Base-by-base conservation (phyloP, 305 asterid species). In the Fraxinus ornus region DNA sequence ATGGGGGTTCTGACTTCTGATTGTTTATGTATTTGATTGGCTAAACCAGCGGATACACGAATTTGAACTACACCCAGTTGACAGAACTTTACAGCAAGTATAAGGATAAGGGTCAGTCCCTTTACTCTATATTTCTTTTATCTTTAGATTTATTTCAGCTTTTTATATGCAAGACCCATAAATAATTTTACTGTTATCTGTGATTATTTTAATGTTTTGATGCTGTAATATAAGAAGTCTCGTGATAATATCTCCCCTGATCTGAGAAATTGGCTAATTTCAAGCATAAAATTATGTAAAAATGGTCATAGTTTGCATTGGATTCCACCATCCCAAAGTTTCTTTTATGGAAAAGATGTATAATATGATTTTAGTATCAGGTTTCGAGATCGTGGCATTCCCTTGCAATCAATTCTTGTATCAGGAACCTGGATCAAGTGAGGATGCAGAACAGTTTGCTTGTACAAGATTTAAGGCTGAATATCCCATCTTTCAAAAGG, bases 331-430 rank as follows among this genome's bases (percentile, higher is more conserved):
- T 2, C 24, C 68, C 68, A 6, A 21, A 57, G 5, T 4, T 17
- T 13, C 68, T 57, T 57, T 19, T 57, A 57, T 57, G 3, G 39
- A 76, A 55, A 76, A 76, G 44, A 76, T 28, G 21, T 28, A 4
- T 85, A 15, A 26, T 30, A 22, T 83, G 80, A 28, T 79, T 30
- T 82, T 83, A 70, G 35, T 86, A 3, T 79, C 89, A 96, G 99
- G 92, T 80, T 92, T 96, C 33, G 98, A 94, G 91, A 88, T 96
- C 83, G 86, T 94, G 92, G 99, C 97, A 22, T 96, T 96, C 78
- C 99, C 99, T 0, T 94, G 98, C 90, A 96, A 96, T 78, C 99
- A 96, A 82, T 96, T 96, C 91, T 80, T 94, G 91, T 72, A 88
- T 83, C 99, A 94, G 91, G 98, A 96, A 84, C 98, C 98, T 1